phyloP scores from a whole-genome alignment of 768 basidiomycete species.

The Boletellus sp. region DNA sequence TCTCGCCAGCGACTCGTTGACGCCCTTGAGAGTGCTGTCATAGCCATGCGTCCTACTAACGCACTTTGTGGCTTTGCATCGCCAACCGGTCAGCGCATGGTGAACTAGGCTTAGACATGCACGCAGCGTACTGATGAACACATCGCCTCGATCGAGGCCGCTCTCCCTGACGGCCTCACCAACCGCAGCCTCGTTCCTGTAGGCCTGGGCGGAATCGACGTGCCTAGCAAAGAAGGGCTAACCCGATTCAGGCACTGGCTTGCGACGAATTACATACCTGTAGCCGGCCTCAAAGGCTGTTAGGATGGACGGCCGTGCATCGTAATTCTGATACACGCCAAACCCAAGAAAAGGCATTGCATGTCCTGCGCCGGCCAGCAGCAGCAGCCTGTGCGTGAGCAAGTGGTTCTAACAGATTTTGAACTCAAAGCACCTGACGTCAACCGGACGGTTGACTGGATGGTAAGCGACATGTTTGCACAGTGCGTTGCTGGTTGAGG shows the following conservation, averaged over 20 bases:
- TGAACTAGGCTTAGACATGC: neutral
- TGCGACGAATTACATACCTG: conserved; percentile 33
- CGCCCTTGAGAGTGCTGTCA: conserved; percentile 51
- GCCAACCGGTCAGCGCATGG: conserved; percentile 1
- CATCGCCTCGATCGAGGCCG: conserved; percentile 50
- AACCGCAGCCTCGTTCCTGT: conserved; percentile 61
- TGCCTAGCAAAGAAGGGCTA: conserved; percentile 42
- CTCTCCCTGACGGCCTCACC: conserved; percentile 57
- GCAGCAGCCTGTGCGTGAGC: conserved; percentile 1
- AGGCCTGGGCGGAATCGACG: conserved; percentile 69
- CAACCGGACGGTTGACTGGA: conserved; percentile 32
- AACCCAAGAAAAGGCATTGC: conserved; percentile 65
- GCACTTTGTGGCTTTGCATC: conserved; percentile 60
- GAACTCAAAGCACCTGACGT: conserved; percentile 33
- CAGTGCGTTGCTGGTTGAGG: conserved; percentile 12
- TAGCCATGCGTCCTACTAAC: conserved; percentile 57
- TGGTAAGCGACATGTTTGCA: conserved; percentile 25
- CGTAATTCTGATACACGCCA: conserved; percentile 67
- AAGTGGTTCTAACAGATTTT: neutral
- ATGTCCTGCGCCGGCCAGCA: conserved; percentile 37
- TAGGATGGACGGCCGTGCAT: conserved; percentile 49
- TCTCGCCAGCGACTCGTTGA: conserved; percentile 57
- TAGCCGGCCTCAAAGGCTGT: conserved; percentile 69
- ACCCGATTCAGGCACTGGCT: conserved; percentile 1
- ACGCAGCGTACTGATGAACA: conserved; percentile 62